These are phyloP conservation scores for Hypoxylon intermedium DNA, from an alignment of 495 filamentous ascomycete species.

Conservation along the genomic window DNA sequence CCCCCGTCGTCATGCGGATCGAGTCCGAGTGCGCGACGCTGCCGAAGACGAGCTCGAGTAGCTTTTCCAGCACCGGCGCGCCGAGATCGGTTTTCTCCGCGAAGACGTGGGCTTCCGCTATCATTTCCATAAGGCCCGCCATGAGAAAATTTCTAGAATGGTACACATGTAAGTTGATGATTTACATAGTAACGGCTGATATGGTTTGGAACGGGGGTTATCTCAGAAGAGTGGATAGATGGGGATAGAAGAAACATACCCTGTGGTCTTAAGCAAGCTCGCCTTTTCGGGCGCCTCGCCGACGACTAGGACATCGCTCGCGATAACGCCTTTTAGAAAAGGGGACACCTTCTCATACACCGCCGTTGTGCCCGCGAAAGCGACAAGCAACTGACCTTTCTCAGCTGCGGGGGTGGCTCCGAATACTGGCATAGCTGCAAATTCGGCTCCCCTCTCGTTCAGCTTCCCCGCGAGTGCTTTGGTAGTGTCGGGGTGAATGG, in stretches of 20 bases:
- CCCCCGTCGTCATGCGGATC: constrained; percentile 41
- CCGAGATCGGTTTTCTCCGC: constrained; percentile 62
- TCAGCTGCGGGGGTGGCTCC: constrained; percentile 49
- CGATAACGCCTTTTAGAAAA: constrained; percentile 47
- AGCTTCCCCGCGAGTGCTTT: constrained; percentile 30
- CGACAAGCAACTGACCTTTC: constrained; percentile 47
- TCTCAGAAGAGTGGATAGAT: background rate
- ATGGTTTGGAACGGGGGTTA: background rate
- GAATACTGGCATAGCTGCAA: constrained; percentile 50
- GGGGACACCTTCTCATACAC: constrained; percentile 43
- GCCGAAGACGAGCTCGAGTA: constrained; percentile 61
- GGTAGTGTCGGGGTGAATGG: constrained; percentile 51
- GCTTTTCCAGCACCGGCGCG: constrained; percentile 55
- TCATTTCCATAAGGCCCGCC: constrained; percentile 48
- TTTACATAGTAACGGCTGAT: too few relatives aligned
- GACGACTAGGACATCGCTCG: constrained; percentile 42
- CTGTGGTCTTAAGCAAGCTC: constrained; percentile 6
- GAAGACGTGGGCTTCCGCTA: constrained; percentile 62
- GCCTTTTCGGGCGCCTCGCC: constrained; percentile 40
- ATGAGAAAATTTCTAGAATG: constrained; percentile 12
- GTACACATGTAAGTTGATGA: too few relatives aligned
- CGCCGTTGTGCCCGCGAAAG: constrained; percentile 41
- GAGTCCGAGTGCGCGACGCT: constrained; percentile 58
- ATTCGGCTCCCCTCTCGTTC: constrained; percentile 29
- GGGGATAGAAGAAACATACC: background rate